These are phyloP conservation scores for Fusarium sp. DNA, from an alignment of 2,329 filamentous ascomycete genomes.

Conservation along the genomic window DNA sequence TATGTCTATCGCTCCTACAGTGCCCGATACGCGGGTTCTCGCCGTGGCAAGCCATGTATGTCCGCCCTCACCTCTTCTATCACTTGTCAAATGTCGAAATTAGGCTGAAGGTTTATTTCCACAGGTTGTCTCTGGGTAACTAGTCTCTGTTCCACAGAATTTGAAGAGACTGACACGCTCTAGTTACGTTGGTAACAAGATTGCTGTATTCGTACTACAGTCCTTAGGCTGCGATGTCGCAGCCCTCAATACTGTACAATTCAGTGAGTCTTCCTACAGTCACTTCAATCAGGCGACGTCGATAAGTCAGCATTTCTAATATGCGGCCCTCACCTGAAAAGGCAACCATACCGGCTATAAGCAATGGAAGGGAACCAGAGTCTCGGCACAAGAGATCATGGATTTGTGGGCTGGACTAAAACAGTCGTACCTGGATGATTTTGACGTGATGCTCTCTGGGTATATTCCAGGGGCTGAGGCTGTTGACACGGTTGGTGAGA, in stretches of 20 bases:
- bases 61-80: conserved; percentile 58
- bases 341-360: conserved; percentile 96
- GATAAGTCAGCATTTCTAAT: conserved; percentile 16
- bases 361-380: conserved; percentile 87
- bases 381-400: conserved; percentile 83
- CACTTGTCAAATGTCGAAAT: neutral
- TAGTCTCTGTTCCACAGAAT: neutral
- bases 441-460: conserved; percentile 94
- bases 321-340: conserved; percentile 54
- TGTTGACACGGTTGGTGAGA: conserved; percentile 85
- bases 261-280: conserved; percentile 74
- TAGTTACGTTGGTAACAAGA: conserved; percentile 98
- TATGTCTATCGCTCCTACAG: conserved; percentile 45
- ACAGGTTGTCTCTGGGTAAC: conserved; percentile 50
- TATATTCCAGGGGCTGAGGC: conserved; percentile 91
- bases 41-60: conserved; percentile 98
- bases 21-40: conserved; percentile 77
- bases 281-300: neutral
- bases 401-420: conserved; percentile 88
- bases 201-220: conserved; percentile 95
- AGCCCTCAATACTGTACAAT: conserved; percentile 95
- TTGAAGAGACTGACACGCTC: conserved; percentile 11
- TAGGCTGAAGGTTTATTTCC: conserved; percentile 27
- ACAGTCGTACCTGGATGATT: conserved; percentile 86
- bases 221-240: conserved; percentile 93